These are phyloP conservation scores for Lotmaria passim DNA, from an alignment of 208 protist genomes.

Conservation along the genomic window DNA sequence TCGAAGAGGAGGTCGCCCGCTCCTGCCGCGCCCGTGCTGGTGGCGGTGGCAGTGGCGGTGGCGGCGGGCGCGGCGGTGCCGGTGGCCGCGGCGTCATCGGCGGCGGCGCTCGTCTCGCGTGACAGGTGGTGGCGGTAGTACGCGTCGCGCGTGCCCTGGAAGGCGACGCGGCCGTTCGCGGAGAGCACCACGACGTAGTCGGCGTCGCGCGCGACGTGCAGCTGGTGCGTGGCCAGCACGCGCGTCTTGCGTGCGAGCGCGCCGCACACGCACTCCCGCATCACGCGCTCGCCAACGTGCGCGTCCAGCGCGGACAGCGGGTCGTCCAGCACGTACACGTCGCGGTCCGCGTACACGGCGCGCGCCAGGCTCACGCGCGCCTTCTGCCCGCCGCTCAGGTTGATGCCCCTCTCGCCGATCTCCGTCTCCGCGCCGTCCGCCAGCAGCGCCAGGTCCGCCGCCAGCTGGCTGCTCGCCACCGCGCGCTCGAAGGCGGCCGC, in stretches of 20 bases:
- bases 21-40: background rate
- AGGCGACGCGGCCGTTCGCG: conserved; percentile 48
- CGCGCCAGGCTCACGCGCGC: conserved; percentile 78
- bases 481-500: conserved; percentile 46
- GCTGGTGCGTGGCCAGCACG: conserved; percentile 93
- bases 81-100: background rate
- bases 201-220: conserved; percentile 74
- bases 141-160: conserved; percentile 34
- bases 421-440: conserved; percentile 85
- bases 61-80: background rate
- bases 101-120: background rate
- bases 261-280: conserved; percentile 60
- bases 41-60: background rate
- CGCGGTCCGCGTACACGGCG: conserved; percentile 79
- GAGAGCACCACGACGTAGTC: conserved; percentile 87
- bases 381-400: no score
- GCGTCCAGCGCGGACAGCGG: no score
- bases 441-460: conserved; percentile 78
- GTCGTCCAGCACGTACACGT: conserved; percentile 92
- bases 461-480: conserved; percentile 74
- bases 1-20: background rate
- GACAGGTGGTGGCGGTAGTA: conserved; percentile 29
- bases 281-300: conserved; percentile 68
- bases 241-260: conserved; percentile 78
- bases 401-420: conserved; percentile 84